Evolutionary conservation across 108 stramenopile genomes (phyloP), one percentile per base, ranked within the genome.

Genomic region (Parmales sp.): DNA sequence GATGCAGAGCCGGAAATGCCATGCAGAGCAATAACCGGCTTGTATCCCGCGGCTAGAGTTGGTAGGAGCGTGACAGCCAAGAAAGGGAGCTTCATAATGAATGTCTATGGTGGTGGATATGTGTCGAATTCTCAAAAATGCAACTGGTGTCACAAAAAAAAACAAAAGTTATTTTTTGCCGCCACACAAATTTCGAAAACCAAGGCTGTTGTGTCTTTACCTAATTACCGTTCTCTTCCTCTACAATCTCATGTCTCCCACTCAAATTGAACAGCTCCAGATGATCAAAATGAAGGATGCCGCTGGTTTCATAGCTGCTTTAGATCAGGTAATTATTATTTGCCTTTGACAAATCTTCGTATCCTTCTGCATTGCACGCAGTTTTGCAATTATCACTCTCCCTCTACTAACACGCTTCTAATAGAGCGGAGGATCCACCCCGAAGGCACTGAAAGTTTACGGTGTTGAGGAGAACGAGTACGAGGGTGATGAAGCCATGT

Each of bases 291-390:
- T n/a, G n/a, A n/a, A n/a, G n/a, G 9, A 11, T 2, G 80, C 65
- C 37, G 77, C 82, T 46, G 90, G 87, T 18, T 90, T 88, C 77
- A 69, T 90, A 41, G 90, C 87, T 16, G 90, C 90, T 6, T 71
- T 90, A 28, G 90, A 90, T 66, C 90, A 90, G 68, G 90, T 86
- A 13, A 80, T 74, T 67, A 88, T 22, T 23, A 20, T 0, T n/a
- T 5, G 22, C 19, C 3, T 34, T 19, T 23, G 13, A 1, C 65
- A 11, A 4, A 51, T 0, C 37, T 34, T 39, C n/a, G 25, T 45
- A 0, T 38, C 7, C 16, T 6, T 3, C 26, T 3, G 37, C 11
- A 39, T 44, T 34, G 25, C 22, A 25, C 1, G 36, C 20, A 2
- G 20, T 22, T 5, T 37, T 13, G 11, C 19, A 2, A 25, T 37